Conservation (phyloP, 2,329 filamentous ascomycete genomes). For the Trichoderma sp. region DNA sequence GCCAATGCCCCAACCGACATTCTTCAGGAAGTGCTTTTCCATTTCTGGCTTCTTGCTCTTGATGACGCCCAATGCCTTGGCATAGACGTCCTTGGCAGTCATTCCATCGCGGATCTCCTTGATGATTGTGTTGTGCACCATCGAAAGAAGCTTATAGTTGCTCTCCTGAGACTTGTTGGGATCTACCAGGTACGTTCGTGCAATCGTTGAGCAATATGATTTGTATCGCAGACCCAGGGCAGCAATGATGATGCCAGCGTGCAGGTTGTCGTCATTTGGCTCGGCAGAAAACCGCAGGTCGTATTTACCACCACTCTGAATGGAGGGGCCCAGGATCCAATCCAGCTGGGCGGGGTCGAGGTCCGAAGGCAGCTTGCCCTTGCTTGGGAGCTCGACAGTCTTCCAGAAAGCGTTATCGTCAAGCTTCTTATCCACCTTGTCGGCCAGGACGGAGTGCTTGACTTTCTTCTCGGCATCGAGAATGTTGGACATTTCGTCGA, state of each 20-base stretch:
- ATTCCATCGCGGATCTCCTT: slow-evolving; percentile 88
- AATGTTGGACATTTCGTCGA: slow-evolving; percentile 96
- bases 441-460: slow-evolving; percentile 80
- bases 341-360: slow-evolving; percentile 88
- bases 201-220: slow-evolving; percentile 90
- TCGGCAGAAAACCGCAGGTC: slow-evolving; percentile 79
- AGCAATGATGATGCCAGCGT: slow-evolving; percentile 90
- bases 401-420: slow-evolving; percentile 95
- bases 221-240: slow-evolving; percentile 92
- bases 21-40: slow-evolving; percentile 92
- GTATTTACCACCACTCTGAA: slow-evolving; percentile 95
- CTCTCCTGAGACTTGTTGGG: slow-evolving; percentile 94
- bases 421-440: slow-evolving; percentile 85
- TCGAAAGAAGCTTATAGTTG: slow-evolving; percentile 85
- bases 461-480: slow-evolving; percentile 97
- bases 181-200: slow-evolving; percentile 91
- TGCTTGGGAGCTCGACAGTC: slow-evolving; percentile 64
- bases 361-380: slow-evolving; percentile 75
- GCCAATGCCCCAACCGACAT: slow-evolving; percentile 86
- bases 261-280: slow-evolving; percentile 76
- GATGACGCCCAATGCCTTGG: slow-evolving; percentile 76
- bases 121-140: slow-evolving; percentile 83
- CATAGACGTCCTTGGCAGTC: slow-evolving; percentile 83
- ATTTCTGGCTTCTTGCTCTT: slow-evolving; percentile 91
- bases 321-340: slow-evolving; percentile 85